Percentiles rank a stretch among this genome's conserved stretches.
Conservation (phyloP, 345 rosid genomes). For the Salix udensis region DNA sequence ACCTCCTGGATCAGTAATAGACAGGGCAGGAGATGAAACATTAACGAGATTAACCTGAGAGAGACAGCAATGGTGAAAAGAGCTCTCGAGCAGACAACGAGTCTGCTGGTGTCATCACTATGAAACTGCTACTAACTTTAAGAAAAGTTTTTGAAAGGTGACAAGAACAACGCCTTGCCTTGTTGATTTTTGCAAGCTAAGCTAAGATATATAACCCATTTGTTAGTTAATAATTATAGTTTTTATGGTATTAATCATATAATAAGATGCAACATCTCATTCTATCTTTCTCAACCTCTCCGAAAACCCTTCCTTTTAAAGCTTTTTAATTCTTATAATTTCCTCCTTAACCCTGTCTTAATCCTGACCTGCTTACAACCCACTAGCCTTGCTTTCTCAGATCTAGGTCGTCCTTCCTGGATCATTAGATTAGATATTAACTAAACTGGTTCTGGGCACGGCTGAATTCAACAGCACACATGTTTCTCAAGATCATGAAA, state of each 20-base stretch:
- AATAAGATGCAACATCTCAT: slow-evolving; percentile 42
- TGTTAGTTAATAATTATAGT: slow-evolving; percentile 7
- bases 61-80: slow-evolving; percentile 29
- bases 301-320: slow-evolving; percentile 37
- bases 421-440: not conserved
- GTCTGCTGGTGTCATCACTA: slow-evolving; percentile 8
- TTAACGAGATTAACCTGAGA: slow-evolving; percentile 11
- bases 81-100: slow-evolving; percentile 24
- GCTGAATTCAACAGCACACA: not conserved
- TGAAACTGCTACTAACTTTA: not conserved
- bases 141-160: not conserved
- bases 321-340: slow-evolving; percentile 13
- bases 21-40: not conserved
- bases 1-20: not conserved
- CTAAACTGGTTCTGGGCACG: not conserved
- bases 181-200: slow-evolving; percentile 45
- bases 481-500: not conserved
- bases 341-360: not conserved
- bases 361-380: not conserved
- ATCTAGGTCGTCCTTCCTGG: not conserved
- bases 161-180: slow-evolving; percentile 15
- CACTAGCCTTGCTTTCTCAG: not conserved
- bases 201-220: slow-evolving; percentile 25
- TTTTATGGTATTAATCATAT: not conserved
- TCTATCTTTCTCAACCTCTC: slow-evolving; percentile 19